These are phyloP conservation scores for Alternaria rosae DNA, from an alignment of 2,329 filamentous ascomycete genomes.

Conservation along the genomic window DNA sequence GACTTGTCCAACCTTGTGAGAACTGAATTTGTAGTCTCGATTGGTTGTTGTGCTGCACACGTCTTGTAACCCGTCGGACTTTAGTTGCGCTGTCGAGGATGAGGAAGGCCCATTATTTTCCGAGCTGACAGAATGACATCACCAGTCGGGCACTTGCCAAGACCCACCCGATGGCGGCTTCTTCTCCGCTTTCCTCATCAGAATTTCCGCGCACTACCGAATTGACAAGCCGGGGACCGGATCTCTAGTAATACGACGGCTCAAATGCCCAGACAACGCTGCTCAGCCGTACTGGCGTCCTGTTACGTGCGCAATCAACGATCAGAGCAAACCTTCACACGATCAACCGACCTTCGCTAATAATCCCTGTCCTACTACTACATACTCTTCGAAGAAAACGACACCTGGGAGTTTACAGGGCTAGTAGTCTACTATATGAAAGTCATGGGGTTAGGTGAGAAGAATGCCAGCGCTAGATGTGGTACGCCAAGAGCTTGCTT, in stretches of 20 bases:
- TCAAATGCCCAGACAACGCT: background rate
- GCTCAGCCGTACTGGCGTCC: no score
- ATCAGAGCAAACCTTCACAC: no score
- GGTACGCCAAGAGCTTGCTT: background rate
- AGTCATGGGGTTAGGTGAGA: no score
- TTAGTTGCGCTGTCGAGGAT: background rate
- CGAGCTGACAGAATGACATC: conserved; percentile 5
- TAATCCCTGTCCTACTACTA: no score
- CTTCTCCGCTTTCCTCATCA: background rate
- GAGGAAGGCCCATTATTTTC: background rate
- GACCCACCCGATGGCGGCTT: conserved; percentile 4
- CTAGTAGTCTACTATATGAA: no score
- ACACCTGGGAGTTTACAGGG: no score
- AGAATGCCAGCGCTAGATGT: background rate
- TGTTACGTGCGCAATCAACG: no score
- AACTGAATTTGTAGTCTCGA: no score
- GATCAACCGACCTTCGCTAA: no score
- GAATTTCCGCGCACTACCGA: background rate
- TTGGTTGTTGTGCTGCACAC: background rate
- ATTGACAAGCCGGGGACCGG: background rate
- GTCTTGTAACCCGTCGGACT: background rate
- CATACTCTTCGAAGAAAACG: no score
- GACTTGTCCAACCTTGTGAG: no score
- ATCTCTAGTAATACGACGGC: background rate
- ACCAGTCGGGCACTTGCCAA: conserved; percentile 6